These are phyloP conservation scores for Seiridium unicorne DNA, from an alignment of 2,329 filamentous ascomycete species.

Conservation along the genomic window DNA sequence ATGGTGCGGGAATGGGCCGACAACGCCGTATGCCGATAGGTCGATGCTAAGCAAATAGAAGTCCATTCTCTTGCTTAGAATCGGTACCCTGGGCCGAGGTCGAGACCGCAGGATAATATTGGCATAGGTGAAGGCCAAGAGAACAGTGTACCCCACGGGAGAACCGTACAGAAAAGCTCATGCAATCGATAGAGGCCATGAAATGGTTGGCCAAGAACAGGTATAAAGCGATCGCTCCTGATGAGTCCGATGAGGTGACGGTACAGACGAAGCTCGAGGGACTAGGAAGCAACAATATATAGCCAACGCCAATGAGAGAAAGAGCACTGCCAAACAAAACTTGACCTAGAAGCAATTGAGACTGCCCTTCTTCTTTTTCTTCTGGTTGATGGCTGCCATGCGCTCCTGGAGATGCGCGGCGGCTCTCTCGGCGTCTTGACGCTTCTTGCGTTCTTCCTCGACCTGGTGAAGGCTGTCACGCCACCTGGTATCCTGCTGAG, in stretches of 20 bases:
- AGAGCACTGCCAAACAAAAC: constrained; percentile 16
- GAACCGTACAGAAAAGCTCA: neutral
- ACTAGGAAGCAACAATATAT: neutral
- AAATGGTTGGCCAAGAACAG: neutral
- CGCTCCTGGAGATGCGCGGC: constrained; percentile 87
- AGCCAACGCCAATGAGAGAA: constrained; percentile 12
- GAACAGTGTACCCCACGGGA: neutral
- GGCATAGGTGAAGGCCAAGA: no score
- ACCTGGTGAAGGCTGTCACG: constrained; percentile 74
- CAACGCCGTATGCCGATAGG: no score
- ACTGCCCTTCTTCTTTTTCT: constrained; percentile 94
- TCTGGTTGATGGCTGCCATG: constrained; percentile 88
- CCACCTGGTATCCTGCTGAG: constrained; percentile 57
- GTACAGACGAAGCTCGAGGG: neutral
- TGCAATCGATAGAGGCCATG: neutral
- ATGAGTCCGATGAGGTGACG: neutral
- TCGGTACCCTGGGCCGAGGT: neutral
- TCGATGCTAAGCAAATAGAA: no score
- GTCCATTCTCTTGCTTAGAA: neutral
- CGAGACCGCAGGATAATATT: no score
- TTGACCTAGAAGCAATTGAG: constrained; percentile 88
- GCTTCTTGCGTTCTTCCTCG: constrained; percentile 93
- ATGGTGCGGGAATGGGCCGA: neutral
- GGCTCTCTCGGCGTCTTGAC: constrained; percentile 85
- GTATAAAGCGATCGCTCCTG: neutral